These are phyloP conservation scores for Castanea crenata DNA, from an alignment of 306 rosid genomes.

Conservation along the genomic window DNA sequence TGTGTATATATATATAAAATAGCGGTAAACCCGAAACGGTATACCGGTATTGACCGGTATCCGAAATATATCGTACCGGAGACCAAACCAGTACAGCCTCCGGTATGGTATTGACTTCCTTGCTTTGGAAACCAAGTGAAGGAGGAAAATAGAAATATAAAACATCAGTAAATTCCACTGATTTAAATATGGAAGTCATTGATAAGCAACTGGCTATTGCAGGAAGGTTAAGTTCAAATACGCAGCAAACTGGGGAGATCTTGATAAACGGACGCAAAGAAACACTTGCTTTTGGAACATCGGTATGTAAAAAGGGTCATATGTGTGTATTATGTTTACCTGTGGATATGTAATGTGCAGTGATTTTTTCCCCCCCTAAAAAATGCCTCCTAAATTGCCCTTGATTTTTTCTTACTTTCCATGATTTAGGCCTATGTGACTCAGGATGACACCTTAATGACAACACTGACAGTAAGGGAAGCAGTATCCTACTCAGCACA, in stretches of 20 bases:
- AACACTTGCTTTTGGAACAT: conserved; percentile 61
- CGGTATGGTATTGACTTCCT: no score
- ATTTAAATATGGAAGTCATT: not conserved
- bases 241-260: conserved; percentile 47
- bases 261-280: conserved; percentile 54
- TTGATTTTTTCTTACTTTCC: not conserved
- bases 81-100: no score
- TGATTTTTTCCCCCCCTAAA: no score
- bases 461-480: conserved; percentile 56
- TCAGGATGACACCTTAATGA: conserved; percentile 58
- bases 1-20: no score
- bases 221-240: conserved; percentile 53
- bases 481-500: conserved; percentile 58
- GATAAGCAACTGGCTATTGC: conserved; percentile 4
- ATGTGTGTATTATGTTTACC: not conserved
- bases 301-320: conserved; percentile 8
- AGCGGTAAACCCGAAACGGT: no score
- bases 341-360: no score
- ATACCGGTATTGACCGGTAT: no score
- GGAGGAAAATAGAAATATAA: not conserved
- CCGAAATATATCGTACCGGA: no score
- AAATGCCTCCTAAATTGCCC: no score
- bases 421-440: conserved; percentile 57
- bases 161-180: not conserved
- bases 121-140: not conserved